Percentiles rank a stretch among this genome's conserved stretches.
phyloP scores from a whole-genome alignment of 2,329 filamentous ascomycete genomes.

The Pseudomassariella vexata region DNA sequence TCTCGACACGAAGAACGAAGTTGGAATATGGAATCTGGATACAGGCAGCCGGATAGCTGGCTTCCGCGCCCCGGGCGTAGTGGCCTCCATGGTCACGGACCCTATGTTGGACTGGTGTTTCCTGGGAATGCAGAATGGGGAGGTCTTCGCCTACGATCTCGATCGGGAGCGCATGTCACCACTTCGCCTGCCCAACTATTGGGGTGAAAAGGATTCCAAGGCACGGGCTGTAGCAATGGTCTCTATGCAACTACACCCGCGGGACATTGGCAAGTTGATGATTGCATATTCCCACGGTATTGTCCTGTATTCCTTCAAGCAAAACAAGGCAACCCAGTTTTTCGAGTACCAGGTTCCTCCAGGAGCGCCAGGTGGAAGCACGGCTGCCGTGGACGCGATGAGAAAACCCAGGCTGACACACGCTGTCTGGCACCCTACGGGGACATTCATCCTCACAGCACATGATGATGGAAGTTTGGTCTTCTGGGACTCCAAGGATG shows the following conservation, averaged over 20 bases:
- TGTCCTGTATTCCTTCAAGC: constrained; percentile 91
- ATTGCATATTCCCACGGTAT: constrained; percentile 89
- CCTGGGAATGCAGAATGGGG: constrained; percentile 74
- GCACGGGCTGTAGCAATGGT: constrained; percentile 59
- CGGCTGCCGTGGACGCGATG: constrained; percentile 51
- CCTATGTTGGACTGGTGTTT: constrained; percentile 92
- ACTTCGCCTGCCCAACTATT: constrained; percentile 83
- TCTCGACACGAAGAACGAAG: constrained; percentile 79
- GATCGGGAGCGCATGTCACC: constrained; percentile 70
- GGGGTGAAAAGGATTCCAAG: constrained; percentile 66
- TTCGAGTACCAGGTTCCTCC: constrained; percentile 78
- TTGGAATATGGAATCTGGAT: constrained; percentile 77
- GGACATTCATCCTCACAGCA: constrained; percentile 79
- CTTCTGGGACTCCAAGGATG: constrained; percentile 91
- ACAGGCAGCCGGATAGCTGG: constrained; percentile 60
- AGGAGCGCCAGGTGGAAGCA: constrained; percentile 80
- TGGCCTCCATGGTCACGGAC: constrained; percentile 72
- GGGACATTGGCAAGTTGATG: constrained; percentile 85
- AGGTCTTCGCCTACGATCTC: constrained; percentile 88
- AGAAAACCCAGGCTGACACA: constrained; percentile 73
- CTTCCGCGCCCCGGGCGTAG: constrained; percentile 71
- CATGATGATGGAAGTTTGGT: constrained; percentile 90
- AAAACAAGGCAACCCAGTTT: constrained; percentile 70
- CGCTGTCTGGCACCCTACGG: constrained; percentile 90
- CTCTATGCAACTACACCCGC: constrained; percentile 77